These are phyloP conservation scores for Nicotiana otophora DNA, from an alignment of 257 asterid species.

Conservation along the genomic window DNA sequence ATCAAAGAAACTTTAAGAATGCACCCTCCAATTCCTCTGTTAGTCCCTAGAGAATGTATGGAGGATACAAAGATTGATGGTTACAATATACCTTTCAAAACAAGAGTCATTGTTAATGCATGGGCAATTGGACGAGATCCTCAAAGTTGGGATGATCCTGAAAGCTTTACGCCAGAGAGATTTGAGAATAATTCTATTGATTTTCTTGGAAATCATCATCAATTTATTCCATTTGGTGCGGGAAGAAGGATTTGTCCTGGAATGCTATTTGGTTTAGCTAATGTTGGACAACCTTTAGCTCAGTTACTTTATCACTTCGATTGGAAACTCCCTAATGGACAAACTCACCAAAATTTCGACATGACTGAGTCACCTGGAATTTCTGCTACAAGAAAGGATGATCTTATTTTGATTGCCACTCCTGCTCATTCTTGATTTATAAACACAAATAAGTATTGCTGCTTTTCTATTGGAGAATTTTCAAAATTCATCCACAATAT, in stretches of 20 bases:
- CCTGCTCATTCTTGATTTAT: background rate
- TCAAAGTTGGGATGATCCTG: constrained; percentile 14
- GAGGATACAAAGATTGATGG: constrained; percentile 16
- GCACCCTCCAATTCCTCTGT: constrained; percentile 18
- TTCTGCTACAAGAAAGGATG: constrained; percentile 13
- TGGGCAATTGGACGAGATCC: constrained; percentile 30
- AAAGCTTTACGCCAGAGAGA: constrained; percentile 19
- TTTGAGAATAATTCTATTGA: constrained; percentile 14
- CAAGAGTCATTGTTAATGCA: constrained; percentile 16
- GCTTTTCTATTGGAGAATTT: background rate
- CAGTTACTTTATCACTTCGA: constrained; percentile 13
- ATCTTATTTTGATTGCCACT: constrained; percentile 13
- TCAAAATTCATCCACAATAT: background rate
- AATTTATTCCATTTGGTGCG: constrained; percentile 22
- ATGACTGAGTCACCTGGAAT: constrained; percentile 5
- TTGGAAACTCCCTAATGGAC: constrained; percentile 17
- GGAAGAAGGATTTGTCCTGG: constrained; percentile 22
- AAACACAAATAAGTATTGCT: background rate
- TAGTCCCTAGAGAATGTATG: constrained; percentile 20
- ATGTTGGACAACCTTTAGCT: constrained; percentile 17
- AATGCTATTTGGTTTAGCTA: constrained; percentile 8
- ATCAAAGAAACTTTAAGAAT: constrained; percentile 25
- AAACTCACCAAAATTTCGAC: background rate
- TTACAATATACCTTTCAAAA: background rate
- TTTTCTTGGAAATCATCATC: constrained; percentile 12